phyloP scores from a whole-genome alignment of 352 stramenopile species.

The Paralagenidium karlingii region DNA sequence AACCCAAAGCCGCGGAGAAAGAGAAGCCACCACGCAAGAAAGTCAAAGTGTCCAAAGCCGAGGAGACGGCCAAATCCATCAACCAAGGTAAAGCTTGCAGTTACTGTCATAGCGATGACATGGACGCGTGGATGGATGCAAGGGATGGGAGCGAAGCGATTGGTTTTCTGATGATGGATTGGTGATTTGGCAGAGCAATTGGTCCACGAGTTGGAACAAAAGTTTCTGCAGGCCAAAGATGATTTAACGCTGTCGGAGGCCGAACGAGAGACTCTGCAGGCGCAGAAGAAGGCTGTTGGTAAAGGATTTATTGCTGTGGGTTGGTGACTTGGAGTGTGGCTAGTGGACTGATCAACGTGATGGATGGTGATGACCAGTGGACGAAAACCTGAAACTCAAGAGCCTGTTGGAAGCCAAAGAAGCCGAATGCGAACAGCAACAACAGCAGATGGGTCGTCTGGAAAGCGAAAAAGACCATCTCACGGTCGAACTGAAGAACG shows the following conservation, averaged over 20 bases:
- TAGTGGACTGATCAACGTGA: constrained; percentile 7
- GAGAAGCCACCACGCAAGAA: too few species aligned
- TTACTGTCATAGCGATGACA: not conserved
- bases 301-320: constrained; percentile 2
- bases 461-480: constrained; percentile 41
- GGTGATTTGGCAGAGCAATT: constrained; percentile 57
- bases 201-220: constrained; percentile 63
- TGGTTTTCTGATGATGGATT: too few species aligned
- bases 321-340: not conserved
- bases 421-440: constrained; percentile 1
- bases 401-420: constrained; percentile 17
- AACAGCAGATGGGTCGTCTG: constrained; percentile 27
- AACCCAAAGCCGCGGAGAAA: too few species aligned
- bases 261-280: constrained; percentile 29
- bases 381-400: constrained; percentile 12
- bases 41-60: too few species aligned
- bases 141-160: too few species aligned
- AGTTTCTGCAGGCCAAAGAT: constrained; percentile 44
- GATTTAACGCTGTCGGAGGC: constrained; percentile 41
- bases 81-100: not conserved
- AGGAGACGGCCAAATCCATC: constrained; percentile 1
- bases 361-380: constrained; percentile 15
- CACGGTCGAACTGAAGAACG: constrained; percentile 26
- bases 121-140: not conserved
- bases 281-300: constrained; percentile 34